Conservation (phyloP, 164 flowering plant genomes). For the Nymphaea thermarum region DNA sequence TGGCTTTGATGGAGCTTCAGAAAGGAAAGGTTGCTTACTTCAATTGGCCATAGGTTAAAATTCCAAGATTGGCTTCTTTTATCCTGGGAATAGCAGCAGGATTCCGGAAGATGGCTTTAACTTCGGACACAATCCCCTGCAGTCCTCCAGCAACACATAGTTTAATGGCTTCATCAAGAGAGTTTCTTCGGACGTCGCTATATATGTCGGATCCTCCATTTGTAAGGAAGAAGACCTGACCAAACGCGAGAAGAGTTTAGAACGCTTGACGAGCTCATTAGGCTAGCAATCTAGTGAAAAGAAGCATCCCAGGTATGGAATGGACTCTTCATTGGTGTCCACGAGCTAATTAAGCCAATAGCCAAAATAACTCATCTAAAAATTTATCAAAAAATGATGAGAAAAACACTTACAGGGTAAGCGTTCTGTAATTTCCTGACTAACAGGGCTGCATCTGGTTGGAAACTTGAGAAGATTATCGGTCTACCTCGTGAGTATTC, state of each 20-base stretch:
- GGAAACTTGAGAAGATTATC: constrained; percentile 77
- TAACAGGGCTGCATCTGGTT: constrained; percentile 75
- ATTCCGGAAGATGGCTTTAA: constrained; percentile 38
- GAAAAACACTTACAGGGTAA: too few relatives aligned
- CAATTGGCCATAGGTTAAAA: constrained; percentile 71
- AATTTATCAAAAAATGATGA: too few relatives aligned
- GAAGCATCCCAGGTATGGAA: too few relatives aligned
- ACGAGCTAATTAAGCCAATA: too few relatives aligned
- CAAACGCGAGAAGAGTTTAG: neutral
- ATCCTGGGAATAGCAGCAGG: constrained; percentile 61
- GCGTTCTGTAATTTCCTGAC: constrained; percentile 45
- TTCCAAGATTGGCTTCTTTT: constrained; percentile 62
- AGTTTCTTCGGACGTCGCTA: constrained; percentile 70
- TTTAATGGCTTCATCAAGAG: constrained; percentile 76
- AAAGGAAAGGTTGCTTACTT: constrained; percentile 35
- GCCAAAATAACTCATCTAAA: neutral
- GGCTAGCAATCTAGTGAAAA: too few relatives aligned
- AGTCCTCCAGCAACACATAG: constrained; percentile 55
- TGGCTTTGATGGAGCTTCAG: neutral
- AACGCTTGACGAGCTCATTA: too few relatives aligned
- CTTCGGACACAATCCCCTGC: constrained; percentile 87
- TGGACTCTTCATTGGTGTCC: too few relatives aligned
- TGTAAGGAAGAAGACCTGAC: constrained; percentile 78
- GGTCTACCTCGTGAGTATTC: constrained; percentile 54
- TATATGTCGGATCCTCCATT: constrained; percentile 70